Evolutionary conservation across 768 basidiomycete species (phyloP).

Genomic region (Tulasnella calospora): DNA sequence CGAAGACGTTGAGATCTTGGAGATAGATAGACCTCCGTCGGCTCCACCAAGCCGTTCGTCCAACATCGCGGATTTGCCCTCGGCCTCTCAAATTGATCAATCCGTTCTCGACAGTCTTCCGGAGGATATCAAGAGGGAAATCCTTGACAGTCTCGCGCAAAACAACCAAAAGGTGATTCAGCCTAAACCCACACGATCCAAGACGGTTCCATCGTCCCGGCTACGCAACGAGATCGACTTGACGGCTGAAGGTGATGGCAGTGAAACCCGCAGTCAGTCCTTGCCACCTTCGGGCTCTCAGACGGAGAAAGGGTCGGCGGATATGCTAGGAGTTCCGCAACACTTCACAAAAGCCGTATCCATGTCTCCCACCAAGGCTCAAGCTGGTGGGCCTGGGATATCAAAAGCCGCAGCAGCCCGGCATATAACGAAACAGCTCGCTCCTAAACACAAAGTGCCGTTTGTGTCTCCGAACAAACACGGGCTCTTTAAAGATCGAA

Average conservation of each 20-base stretch:
- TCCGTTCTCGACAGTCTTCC: slow-evolving; percentile 68
- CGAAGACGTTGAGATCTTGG: slow-evolving; percentile 39
- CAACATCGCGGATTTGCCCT: slow-evolving; percentile 44
- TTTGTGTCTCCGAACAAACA: slow-evolving; percentile 39
- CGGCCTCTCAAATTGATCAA: slow-evolving; percentile 71
- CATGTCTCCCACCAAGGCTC: slow-evolving; percentile 19
- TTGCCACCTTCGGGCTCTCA: not conserved
- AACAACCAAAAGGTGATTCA: not conserved
- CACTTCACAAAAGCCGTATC: slow-evolving; percentile 19
- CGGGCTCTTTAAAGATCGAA: slow-evolving; percentile 40
- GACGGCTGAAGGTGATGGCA: slow-evolving; percentile 7
- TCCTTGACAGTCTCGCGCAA: slow-evolving; percentile 43
- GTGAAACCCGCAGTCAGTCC: not conserved
- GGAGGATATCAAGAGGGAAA: slow-evolving; percentile 59
- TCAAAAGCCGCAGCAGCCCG: slow-evolving; percentile 46
- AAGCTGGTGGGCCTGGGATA: not conserved
- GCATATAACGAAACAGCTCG: slow-evolving; percentile 60
- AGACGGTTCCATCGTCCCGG: slow-evolving; percentile 47
- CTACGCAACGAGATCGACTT: slow-evolving; percentile 24
- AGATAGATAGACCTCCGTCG: slow-evolving; percentile 26
- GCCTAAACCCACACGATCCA: slow-evolving; percentile 51
- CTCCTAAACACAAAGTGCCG: slow-evolving; percentile 48
- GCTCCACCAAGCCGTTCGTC: not conserved
- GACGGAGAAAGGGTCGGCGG: slow-evolving; percentile 11
- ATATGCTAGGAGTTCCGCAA: slow-evolving; percentile 17